These are phyloP conservation scores for Penicillium cinerascens DNA, from an alignment of 495 filamentous ascomycete genomes.

Conservation along the genomic window DNA sequence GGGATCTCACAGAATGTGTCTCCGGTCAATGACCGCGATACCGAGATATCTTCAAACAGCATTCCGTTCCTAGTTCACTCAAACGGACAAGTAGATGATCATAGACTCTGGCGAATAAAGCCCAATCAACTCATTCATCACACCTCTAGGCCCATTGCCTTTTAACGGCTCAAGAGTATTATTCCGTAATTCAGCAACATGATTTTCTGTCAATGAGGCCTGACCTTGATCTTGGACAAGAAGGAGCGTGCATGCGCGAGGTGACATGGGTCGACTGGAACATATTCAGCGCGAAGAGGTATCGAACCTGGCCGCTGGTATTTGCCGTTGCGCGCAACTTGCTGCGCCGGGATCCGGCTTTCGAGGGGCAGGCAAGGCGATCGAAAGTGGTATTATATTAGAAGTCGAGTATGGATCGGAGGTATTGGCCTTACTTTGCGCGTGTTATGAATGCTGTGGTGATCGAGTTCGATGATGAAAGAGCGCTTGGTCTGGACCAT, in stretches of 20 bases:
- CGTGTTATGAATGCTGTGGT: constrained; percentile 2
- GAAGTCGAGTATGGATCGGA: constrained; percentile 9
- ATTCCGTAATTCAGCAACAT: constrained; percentile 49
- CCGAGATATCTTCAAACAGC: constrained; percentile 46
- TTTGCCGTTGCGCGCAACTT: constrained; percentile 8
- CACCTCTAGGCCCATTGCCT: neutral
- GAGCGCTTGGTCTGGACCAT: neutral
- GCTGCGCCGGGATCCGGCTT: constrained; percentile 20
- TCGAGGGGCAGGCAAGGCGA: constrained; percentile 5
- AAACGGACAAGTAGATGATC: constrained; percentile 50
- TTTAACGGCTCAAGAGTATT: constrained; percentile 39
- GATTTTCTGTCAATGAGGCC: no score
- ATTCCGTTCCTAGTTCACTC: constrained; percentile 46
- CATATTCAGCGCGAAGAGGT: constrained; percentile 50
- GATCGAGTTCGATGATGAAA: neutral
- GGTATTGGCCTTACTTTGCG: neutral
- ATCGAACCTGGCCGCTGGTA: constrained; percentile 20
- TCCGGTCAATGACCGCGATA: constrained; percentile 43
- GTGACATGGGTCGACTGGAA: constrained; percentile 38
- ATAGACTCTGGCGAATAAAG: constrained; percentile 30
- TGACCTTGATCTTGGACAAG: no score
- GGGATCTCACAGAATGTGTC: constrained; percentile 51
- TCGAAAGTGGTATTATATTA: neutral
- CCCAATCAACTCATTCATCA: constrained; percentile 2
- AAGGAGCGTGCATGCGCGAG: no score